Percentiles rank a stretch among this genome's conserved stretches.
These are phyloP conservation scores for Cornus kousa DNA, from an alignment of 148 eudicot species.

Conservation along the genomic window DNA sequence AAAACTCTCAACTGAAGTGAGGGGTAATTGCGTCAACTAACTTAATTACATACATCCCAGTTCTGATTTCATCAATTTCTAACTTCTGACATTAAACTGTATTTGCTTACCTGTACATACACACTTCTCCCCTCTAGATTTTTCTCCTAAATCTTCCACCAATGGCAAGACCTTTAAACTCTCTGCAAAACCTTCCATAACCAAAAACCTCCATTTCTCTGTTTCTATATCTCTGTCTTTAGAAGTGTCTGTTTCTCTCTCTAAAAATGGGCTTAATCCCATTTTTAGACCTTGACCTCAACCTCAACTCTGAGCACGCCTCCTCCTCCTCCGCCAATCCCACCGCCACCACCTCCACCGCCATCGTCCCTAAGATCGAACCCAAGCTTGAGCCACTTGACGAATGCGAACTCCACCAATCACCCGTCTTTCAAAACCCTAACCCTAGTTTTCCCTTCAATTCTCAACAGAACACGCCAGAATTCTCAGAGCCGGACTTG, in stretches of 20 bases:
- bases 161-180: not conserved
- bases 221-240: not conserved
- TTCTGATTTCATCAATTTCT: not conserved
- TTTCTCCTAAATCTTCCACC: not conserved
- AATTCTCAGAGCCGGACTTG: not conserved
- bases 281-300: conserved; percentile 40
- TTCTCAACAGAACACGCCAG: not conserved
- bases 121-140: too few species aligned
- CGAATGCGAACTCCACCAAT: conserved; percentile 20
- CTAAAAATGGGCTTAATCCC: conserved; percentile 39
- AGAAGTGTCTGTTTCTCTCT: not conserved
- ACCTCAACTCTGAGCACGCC: conserved; percentile 24
- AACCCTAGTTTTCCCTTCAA: not conserved
- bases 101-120: too few species aligned
- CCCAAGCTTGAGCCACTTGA: conserved; percentile 57
- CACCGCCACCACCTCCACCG: not conserved
- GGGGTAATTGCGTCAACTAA: too few species aligned
- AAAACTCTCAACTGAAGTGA: too few species aligned
- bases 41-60: too few species aligned
- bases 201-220: not conserved
- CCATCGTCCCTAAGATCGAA: conserved; percentile 36
- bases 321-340: conserved; percentile 16
- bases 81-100: not conserved
- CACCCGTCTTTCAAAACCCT: not conserved
- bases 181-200: not conserved